Conservation (phyloP, 2,329 filamentous ascomycete genomes). For the Fusarium longipes region DNA sequence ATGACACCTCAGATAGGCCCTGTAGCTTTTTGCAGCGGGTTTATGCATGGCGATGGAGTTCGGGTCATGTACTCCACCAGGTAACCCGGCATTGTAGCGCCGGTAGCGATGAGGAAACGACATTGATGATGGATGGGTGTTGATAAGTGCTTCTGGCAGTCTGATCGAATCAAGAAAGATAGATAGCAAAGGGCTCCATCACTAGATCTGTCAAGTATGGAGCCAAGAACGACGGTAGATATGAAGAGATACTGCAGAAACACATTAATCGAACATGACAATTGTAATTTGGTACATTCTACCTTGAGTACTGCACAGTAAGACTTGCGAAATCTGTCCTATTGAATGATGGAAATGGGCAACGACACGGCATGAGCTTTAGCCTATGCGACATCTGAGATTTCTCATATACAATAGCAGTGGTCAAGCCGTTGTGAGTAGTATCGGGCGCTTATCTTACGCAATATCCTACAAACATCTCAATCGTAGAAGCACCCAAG, state of each 20-base stretch:
- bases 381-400: not conserved
- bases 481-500: constrained; percentile 11
- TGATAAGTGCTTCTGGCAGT: not conserved
- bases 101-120: constrained; percentile 38
- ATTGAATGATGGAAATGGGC: not conserved
- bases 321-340: not conserved
- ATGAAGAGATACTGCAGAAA: no score
- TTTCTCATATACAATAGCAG: not conserved
- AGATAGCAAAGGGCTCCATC: not conserved
- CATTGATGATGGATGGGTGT: not conserved
- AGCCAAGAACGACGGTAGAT: no score
- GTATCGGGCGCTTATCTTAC: not conserved
- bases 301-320: not conserved
- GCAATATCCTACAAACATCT: not conserved
- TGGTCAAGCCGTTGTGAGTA: not conserved
- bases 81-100: not conserved
- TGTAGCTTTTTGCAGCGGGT: constrained; percentile 18
- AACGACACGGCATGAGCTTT: constrained; percentile 10
- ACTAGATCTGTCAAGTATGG: not conserved
- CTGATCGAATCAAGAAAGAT: not conserved
- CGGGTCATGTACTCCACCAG: constrained; percentile 6
- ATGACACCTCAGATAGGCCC: constrained; percentile 9
- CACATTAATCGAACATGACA: not conserved
- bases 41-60: constrained; percentile 13
- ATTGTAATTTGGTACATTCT: not conserved